Conservation (phyloP, 306 rosid genomes). For the Amphicarpaea edgeworthii region DNA sequence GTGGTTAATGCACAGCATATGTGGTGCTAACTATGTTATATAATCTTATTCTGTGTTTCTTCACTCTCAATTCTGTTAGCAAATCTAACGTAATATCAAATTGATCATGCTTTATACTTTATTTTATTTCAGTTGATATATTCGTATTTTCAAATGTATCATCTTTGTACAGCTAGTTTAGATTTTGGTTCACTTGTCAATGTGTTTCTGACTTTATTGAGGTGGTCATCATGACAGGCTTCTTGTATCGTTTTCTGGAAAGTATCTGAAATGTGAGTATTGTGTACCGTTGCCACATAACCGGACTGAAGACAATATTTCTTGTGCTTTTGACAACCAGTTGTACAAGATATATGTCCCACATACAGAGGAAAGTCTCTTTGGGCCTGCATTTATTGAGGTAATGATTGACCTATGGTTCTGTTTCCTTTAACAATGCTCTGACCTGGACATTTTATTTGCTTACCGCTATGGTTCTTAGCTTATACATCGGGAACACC, state of each 20-base stretch:
- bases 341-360: conserved; percentile 78
- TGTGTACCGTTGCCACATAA: conserved; percentile 59
- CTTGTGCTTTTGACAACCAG: conserved; percentile 66
- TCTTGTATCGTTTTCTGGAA: conserved; percentile 90
- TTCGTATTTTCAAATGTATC: conserved; percentile 13
- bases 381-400: conserved; percentile 98
- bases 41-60: background rate
- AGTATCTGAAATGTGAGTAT: conserved; percentile 68
- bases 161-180: conserved; percentile 26
- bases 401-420: conserved; percentile 48
- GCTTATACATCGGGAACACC: background rate
- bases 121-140: conserved; percentile 34
- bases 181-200: conserved; percentile 35
- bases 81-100: conserved; percentile 15
- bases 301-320: conserved; percentile 54
- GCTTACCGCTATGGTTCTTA: conserved; percentile 27
- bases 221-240: conserved; percentile 69
- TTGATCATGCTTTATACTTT: conserved; percentile 12
- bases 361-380: conserved; percentile 61
- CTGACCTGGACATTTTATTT: conserved; percentile 27
- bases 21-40: background rate
- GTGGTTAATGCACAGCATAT: background rate
- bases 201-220: conserved; percentile 37
- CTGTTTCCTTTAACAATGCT: conserved; percentile 35
- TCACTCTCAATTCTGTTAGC: background rate